These are phyloP conservation scores for Scedosporium minutisporum DNA, from an alignment of 2,329 filamentous ascomycete genomes.

Conservation along the genomic window DNA sequence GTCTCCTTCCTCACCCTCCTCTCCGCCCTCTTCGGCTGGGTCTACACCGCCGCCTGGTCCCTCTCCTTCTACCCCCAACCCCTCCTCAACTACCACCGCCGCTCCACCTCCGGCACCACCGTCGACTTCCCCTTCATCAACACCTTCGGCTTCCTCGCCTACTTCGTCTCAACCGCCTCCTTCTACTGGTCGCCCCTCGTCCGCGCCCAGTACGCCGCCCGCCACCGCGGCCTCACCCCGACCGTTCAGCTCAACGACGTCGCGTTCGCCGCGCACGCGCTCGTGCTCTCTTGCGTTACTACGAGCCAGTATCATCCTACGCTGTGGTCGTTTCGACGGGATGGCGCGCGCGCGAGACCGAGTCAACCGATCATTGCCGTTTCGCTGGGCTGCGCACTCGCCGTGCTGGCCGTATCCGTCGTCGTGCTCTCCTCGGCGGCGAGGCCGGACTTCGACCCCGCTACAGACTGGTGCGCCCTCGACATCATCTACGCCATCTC, in stretches of 20 bases:
- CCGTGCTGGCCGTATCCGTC: slow-evolving; percentile 41
- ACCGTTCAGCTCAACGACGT: slow-evolving; percentile 88
- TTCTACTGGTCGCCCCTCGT: slow-evolving; percentile 75
- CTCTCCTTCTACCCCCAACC: slow-evolving; percentile 89
- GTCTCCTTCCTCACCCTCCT: slow-evolving; percentile 32
- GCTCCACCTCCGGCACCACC: slow-evolving; percentile 72
- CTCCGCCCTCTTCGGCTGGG: slow-evolving; percentile 60
- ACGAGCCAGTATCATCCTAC: slow-evolving; percentile 69
- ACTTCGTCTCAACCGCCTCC: slow-evolving; percentile 62
- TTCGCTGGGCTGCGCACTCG: slow-evolving; percentile 56
- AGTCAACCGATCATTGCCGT: slow-evolving; percentile 58
- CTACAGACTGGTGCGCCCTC: slow-evolving; percentile 48
- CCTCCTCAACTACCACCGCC: slow-evolving; percentile 65
- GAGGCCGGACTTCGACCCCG: slow-evolving; percentile 21
- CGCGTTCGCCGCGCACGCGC: slow-evolving; percentile 73
- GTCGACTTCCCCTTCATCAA: slow-evolving; percentile 82
- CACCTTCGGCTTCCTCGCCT: slow-evolving; percentile 59
- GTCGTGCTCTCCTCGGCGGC: slow-evolving; percentile 30
- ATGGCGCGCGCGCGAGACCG: slow-evolving; percentile 43
- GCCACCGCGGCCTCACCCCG: slow-evolving; percentile 65
- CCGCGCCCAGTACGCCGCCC: slow-evolving; percentile 70
- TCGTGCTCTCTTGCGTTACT: slow-evolving; percentile 61
- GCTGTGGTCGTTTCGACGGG: slow-evolving; percentile 66
- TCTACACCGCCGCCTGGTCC: slow-evolving; percentile 72
- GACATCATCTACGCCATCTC: slow-evolving; percentile 61